Conservation (phyloP, 73 alveolate genomes). For the Tetrahymena elliotti region DNA sequence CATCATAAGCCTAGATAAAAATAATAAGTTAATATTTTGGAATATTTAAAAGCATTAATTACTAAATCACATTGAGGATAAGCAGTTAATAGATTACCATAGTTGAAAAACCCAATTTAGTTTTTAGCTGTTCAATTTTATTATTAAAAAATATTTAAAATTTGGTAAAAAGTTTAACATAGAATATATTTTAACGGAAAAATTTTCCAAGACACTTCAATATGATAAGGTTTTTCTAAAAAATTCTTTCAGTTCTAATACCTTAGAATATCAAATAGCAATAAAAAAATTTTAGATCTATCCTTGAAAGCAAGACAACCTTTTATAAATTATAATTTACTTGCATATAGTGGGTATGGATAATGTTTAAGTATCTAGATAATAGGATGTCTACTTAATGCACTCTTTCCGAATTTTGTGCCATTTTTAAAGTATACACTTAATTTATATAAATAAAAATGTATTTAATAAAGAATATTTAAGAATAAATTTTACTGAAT, state of each 20-base stretch:
- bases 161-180: too few species aligned
- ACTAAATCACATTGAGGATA: background rate
- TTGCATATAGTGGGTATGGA: background rate
- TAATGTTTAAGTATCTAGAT: background rate
- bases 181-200: too few species aligned
- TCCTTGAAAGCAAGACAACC: too few species aligned
- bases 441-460: background rate
- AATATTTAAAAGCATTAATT: background rate
- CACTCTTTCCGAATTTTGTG: background rate
- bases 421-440: background rate
- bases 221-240: too few species aligned
- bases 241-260: too few species aligned
- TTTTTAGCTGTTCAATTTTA: background rate
- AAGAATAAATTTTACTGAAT: background rate
- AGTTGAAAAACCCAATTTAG: background rate
- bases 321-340: background rate
- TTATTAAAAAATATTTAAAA: background rate
- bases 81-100: background rate
- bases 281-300: too few species aligned
- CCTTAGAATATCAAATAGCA: too few species aligned
- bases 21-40: background rate
- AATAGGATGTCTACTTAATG: background rate
- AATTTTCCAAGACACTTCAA: too few species aligned
- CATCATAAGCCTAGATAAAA: background rate
- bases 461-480: background rate